These are phyloP conservation scores for Castanea sativa DNA, from an alignment of 306 rosid genomes.

Conservation along the genomic window DNA sequence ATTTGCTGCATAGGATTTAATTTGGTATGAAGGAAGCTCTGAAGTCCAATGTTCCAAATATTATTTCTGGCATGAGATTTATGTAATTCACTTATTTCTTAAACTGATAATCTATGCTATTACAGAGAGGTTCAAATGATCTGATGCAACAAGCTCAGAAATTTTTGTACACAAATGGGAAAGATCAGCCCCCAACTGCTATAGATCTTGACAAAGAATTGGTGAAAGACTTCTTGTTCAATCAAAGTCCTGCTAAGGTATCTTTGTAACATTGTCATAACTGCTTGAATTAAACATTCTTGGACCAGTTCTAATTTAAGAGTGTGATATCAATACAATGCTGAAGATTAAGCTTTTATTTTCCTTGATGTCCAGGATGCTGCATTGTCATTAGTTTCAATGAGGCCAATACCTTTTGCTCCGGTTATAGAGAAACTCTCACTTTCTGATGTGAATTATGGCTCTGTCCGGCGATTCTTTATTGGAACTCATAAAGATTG, in stretches of 20 bases:
- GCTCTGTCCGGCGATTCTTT: slow-evolving; percentile 71
- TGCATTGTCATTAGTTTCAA: slow-evolving; percentile 73
- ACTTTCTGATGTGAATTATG: slow-evolving; percentile 68
- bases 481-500: slow-evolving; percentile 78
- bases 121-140: slow-evolving; percentile 74
- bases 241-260: slow-evolving; percentile 89
- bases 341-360: background rate
- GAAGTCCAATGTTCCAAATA: too few relatives aligned
- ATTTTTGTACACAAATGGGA: slow-evolving; percentile 82
- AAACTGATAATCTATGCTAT: slow-evolving; percentile 9
- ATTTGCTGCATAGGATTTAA: too few relatives aligned
- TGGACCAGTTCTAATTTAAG: background rate
- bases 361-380: background rate
- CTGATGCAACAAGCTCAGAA: slow-evolving; percentile 83
- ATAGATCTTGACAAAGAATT: slow-evolving; percentile 72
- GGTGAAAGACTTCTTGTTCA: slow-evolving; percentile 79
- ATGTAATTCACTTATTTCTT: background rate
- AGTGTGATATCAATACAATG: background rate
- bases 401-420: slow-evolving; percentile 87
- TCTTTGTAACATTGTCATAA: background rate
- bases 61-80: too few relatives aligned
- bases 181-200: slow-evolving; percentile 76
- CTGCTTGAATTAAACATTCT: background rate
- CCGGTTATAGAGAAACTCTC: slow-evolving; percentile 78
- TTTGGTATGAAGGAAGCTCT: too few relatives aligned